These are phyloP conservation scores for Onygena corvina DNA, from an alignment of 2,329 filamentous ascomycete genomes.

Conservation along the genomic window DNA sequence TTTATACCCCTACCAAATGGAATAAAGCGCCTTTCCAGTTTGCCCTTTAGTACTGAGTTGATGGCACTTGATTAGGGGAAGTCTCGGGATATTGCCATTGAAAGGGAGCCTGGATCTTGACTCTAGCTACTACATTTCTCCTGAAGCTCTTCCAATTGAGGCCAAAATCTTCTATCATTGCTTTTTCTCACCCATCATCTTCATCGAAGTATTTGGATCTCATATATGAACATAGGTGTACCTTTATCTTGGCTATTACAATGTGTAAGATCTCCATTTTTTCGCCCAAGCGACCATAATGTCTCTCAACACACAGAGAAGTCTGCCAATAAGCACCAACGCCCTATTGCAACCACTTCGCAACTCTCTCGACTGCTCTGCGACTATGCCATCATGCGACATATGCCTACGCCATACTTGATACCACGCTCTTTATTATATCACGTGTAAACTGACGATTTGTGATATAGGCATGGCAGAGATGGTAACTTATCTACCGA, in stretches of 20 bases:
- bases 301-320: conserved; percentile 1
- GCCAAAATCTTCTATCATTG: background rate
- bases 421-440: no score
- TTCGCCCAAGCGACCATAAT: conserved; percentile 6
- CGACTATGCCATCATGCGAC: background rate
- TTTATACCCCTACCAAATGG: background rate
- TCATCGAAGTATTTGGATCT: conserved; percentile 20
- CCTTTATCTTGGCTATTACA: conserved; percentile 35
- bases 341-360: background rate
- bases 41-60: no score
- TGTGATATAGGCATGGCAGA: conserved; percentile 33
- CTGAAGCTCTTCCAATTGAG: background rate
- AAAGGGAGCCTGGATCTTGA: no score
- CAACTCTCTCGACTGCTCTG: background rate
- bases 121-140: no score
- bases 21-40: background rate
- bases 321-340: conserved; percentile 2
- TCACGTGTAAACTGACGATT: no score
- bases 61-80: no score
- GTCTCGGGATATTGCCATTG: no score
- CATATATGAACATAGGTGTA: conserved; percentile 31
- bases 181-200: no score
- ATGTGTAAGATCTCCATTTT: conserved; percentile 27
- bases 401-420: background rate
- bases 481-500: conserved; percentile 41